Percentiles rank a stretch among this genome's conserved stretches.
Evolutionary conservation across 73 alveolate species (phyloP).

Genomic region (Stentor coeruleus): DNA sequence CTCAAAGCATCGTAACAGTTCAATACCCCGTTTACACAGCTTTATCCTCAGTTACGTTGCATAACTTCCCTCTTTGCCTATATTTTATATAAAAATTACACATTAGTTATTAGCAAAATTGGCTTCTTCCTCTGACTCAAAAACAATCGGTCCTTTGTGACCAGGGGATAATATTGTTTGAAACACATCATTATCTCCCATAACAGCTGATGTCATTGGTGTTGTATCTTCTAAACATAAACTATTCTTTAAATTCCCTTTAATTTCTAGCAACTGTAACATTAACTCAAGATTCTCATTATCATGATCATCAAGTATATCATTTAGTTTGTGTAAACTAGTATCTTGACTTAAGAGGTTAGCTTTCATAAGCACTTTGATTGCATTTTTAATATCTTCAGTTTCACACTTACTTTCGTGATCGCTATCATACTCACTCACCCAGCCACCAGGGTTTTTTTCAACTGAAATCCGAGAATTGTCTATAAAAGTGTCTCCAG

Average conservation of each 20-base stretch:
- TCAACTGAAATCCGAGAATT: background rate
- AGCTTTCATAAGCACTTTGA: background rate
- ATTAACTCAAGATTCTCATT: background rate
- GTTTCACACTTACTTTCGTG: background rate
- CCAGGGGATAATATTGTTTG: background rate
- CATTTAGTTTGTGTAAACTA: background rate
- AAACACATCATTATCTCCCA: background rate
- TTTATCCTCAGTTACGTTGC: too few species aligned
- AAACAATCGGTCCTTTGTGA: background rate
- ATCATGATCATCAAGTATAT: background rate
- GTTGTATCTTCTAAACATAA: background rate
- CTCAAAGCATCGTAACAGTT: too few species aligned
- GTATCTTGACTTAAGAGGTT: background rate
- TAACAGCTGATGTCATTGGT: background rate
- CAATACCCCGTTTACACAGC: too few species aligned
- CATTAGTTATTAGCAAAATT: too few species aligned
- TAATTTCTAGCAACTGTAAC: background rate
- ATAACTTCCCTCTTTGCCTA: too few species aligned
- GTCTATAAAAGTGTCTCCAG: background rate
- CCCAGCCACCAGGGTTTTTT: constrained; percentile 2
- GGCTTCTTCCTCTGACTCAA: background rate
- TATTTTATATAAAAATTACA: too few species aligned
- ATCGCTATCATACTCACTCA: background rate
- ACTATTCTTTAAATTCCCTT: background rate
- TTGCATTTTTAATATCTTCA: background rate